These are phyloP conservation scores for Diospyros kaki DNA, from an alignment of 148 eudicot genomes.

Conservation along the genomic window DNA sequence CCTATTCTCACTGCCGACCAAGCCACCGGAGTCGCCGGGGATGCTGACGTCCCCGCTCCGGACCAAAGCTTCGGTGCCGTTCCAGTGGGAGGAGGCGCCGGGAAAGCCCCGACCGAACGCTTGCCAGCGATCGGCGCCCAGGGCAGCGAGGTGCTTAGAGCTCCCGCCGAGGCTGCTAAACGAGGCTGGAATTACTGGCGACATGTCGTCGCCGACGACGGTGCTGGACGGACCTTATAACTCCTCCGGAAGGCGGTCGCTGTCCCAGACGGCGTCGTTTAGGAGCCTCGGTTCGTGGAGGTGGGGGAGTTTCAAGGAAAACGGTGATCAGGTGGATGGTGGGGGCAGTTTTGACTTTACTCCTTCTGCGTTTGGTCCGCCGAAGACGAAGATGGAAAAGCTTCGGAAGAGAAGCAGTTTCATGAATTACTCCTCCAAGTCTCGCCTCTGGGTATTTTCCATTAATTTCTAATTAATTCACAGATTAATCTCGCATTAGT, in stretches of 20 bases:
- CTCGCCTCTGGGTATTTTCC: slow-evolving; percentile 32
- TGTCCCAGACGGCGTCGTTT: slow-evolving; percentile 14
- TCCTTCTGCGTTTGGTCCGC: neutral
- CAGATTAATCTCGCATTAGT: neutral
- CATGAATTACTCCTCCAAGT: slow-evolving; percentile 17
- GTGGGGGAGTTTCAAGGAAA: slow-evolving; percentile 27
- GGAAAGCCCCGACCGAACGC: slow-evolving; percentile 50
- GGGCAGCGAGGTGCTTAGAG: slow-evolving; percentile 42
- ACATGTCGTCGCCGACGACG: slow-evolving; percentile 48
- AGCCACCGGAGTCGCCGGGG: slow-evolving; percentile 34
- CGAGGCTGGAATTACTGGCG: slow-evolving; percentile 15
- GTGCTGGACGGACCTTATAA: slow-evolving; percentile 52
- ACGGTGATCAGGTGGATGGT: neutral
- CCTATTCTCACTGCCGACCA: slow-evolving; percentile 32
- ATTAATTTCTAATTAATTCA: neutral
- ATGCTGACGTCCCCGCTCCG: slow-evolving; percentile 58
- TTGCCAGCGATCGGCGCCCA: slow-evolving; percentile 36
- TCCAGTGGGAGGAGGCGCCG: slow-evolving; percentile 83
- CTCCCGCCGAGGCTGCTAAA: slow-evolving; percentile 49
- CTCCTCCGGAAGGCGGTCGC: slow-evolving; percentile 9
- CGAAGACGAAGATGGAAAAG: slow-evolving; percentile 28
- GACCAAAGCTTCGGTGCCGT: slow-evolving; percentile 54
- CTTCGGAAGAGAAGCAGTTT: slow-evolving; percentile 38
- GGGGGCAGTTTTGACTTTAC: slow-evolving; percentile 35
- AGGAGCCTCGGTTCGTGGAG: slow-evolving; percentile 27